Percentiles rank a stretch among this genome's conserved stretches.
Conservation (phyloP, 23 red algal species). For the Pyropia haitanensis region DNA sequence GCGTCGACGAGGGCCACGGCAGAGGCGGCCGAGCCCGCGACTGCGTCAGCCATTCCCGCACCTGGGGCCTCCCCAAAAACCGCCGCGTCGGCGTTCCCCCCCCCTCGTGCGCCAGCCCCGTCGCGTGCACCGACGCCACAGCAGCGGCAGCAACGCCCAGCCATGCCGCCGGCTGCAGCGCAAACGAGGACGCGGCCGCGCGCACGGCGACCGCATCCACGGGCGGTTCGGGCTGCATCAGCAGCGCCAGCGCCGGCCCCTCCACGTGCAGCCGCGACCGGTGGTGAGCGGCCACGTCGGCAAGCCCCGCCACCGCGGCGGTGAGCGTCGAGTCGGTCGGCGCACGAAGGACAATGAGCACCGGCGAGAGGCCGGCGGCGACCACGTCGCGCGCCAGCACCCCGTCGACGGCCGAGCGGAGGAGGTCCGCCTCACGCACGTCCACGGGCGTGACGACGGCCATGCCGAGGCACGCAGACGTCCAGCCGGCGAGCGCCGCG, state of each 20-base stretch:
- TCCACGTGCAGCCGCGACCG: slow-evolving; percentile 1
- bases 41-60: background rate
- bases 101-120: background rate
- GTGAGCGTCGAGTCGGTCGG: background rate
- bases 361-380: background rate
- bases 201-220: background rate
- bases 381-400: background rate
- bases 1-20: no score
- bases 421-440: background rate
- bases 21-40: background rate
- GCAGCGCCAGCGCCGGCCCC: background rate
- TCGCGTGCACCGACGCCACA: background rate
- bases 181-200: background rate
- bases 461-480: slow-evolving; percentile 1
- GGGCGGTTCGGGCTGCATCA: background rate
- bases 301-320: background rate
- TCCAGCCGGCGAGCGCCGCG: background rate
- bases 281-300: background rate
- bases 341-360: slow-evolving; percentile 2
- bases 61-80: no score
- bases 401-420: background rate
- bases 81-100: no score
- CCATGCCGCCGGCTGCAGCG: slow-evolving; percentile 1
- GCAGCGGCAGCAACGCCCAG: background rate
- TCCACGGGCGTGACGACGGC: background rate